phyloP scores from a whole-genome alignment of 2,329 filamentous ascomycete species.

The Fusarium zealandicum region DNA sequence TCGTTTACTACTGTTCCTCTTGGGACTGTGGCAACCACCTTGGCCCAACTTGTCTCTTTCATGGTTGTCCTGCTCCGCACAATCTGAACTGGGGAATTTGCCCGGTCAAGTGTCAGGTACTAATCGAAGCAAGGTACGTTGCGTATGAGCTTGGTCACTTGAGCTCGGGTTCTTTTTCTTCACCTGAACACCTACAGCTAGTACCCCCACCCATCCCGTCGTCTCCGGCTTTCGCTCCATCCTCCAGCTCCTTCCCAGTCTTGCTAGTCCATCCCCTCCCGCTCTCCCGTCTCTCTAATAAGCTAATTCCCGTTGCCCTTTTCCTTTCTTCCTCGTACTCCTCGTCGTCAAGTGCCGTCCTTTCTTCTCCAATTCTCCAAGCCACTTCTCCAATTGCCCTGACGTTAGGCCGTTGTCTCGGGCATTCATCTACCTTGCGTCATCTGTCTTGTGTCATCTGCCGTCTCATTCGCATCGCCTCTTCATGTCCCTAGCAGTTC shows the following conservation, averaged over 20 bases:
- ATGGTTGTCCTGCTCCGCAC: background rate
- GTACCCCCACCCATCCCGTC: slow-evolving; percentile 23
- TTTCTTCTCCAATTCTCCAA: background rate
- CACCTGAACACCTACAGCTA: slow-evolving; percentile 25
- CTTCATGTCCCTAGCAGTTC: slow-evolving; percentile 33
- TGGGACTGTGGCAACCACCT: too few species aligned
- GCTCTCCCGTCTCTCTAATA: background rate
- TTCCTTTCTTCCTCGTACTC: background rate
- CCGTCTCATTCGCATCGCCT: slow-evolving; percentile 9
- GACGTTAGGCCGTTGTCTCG: background rate
- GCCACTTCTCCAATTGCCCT: background rate
- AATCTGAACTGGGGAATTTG: background rate
- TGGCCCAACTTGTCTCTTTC: background rate
- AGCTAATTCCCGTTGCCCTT: background rate
- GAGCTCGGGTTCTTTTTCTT: slow-evolving; percentile 30
- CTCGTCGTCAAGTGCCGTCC: background rate
- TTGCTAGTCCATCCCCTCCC: background rate
- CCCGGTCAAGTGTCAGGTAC: too few species aligned
- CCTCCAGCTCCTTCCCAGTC: slow-evolving; percentile 1
- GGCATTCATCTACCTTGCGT: background rate
- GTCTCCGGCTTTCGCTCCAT: slow-evolving; percentile 25
- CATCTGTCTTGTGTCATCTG: background rate
- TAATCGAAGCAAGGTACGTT: slow-evolving; percentile 7
- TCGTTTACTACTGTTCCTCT: background rate
- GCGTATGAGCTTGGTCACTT: slow-evolving; percentile 18